Percentiles rank a stretch among this genome's conserved stretches.
Conservation (phyloP, 768 basidiomycete species). For the Naganishia vaughanmartiniae region DNA sequence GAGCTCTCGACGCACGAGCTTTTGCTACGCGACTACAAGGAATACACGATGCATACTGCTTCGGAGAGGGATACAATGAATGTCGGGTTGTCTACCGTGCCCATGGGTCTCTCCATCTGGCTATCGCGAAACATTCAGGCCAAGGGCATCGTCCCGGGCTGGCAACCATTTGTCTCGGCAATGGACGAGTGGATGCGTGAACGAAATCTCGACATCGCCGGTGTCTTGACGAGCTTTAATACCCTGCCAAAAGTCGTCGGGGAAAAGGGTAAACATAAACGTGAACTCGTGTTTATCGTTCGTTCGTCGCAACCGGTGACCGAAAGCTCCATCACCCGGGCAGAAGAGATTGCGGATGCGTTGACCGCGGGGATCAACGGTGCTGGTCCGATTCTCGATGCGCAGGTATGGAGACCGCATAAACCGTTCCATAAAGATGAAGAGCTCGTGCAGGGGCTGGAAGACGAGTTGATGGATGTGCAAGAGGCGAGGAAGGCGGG, state of each 20-base stretch:
- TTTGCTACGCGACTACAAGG: conserved; percentile 91
- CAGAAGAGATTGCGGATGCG: conserved; percentile 54
- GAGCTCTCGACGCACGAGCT: conserved; percentile 71
- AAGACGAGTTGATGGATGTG: conserved; percentile 17
- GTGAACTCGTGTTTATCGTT: conserved; percentile 55
- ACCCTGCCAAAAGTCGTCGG: conserved; percentile 52
- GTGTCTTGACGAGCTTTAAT: conserved; percentile 72
- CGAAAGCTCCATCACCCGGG: conserved; percentile 29
- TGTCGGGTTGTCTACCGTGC: conserved; percentile 80
- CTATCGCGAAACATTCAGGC: conserved; percentile 52
- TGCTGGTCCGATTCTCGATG: conserved; percentile 56
- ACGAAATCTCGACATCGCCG: conserved; percentile 65
- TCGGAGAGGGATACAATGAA: conserved; percentile 57
- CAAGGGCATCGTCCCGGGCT: conserved; percentile 33
- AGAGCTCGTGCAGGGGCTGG: conserved; percentile 28
- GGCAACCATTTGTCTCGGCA: conserved; percentile 52
- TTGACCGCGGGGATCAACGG: conserved; percentile 65
- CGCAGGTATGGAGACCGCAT: conserved; percentile 56
- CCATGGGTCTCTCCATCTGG: conserved; percentile 65
- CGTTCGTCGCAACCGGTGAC: conserved; percentile 59
- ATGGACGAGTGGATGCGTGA: conserved; percentile 65
- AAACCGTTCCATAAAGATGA: conserved; percentile 38
- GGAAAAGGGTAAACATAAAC: conserved; percentile 60
- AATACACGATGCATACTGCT: conserved; percentile 63
- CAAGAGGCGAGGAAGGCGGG: conserved; percentile 29